A percentile compares a stretch with the other conserved stretches of the same genome.
These are phyloP conservation scores for Fusarium staphyleae DNA, from an alignment of 2,329 filamentous ascomycete species.

Conservation along the genomic window DNA sequence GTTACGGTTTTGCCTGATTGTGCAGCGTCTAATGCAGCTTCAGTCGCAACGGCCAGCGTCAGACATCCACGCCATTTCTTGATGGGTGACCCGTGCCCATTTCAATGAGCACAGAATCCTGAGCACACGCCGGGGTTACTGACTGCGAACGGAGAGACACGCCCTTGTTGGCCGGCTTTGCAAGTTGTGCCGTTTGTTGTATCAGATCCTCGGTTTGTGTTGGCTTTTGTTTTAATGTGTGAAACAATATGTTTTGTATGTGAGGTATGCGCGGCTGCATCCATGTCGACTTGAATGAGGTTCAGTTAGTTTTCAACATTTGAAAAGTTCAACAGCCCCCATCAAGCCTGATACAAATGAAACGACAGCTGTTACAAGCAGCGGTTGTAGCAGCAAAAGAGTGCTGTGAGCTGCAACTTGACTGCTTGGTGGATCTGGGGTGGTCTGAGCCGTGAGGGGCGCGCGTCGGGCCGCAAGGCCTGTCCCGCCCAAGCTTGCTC, in stretches of 20 bases:
- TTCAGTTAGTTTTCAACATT: too few relatives aligned
- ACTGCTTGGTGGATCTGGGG: slow-evolving; percentile 24
- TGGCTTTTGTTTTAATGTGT: not conserved
- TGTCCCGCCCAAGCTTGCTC: slow-evolving; percentile 36
- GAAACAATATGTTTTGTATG: too few relatives aligned
- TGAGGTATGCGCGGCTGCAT: too few relatives aligned
- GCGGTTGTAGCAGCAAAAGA: not conserved
- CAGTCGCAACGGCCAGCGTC: slow-evolving; percentile 2
- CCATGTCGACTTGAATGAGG: too few relatives aligned
- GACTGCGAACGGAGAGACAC: slow-evolving; percentile 14
- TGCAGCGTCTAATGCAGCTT: slow-evolving; percentile 22
- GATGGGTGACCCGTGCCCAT: slow-evolving; percentile 3
- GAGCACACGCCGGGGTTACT: slow-evolving; percentile 22
- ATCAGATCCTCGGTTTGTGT: not conserved
- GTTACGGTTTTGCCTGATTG: slow-evolving; percentile 32
- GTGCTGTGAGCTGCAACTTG: slow-evolving; percentile 9
- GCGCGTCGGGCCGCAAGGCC: slow-evolving; percentile 43
- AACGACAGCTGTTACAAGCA: slow-evolving; percentile 10
- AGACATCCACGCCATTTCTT: not conserved
- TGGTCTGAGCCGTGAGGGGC: slow-evolving; percentile 32
- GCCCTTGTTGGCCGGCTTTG: not conserved
- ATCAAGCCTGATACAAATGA: not conserved
- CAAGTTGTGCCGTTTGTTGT: not conserved
- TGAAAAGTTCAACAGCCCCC: not conserved
- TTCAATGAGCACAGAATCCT: slow-evolving; percentile 7